Evolutionary conservation across 2,329 filamentous ascomycete species (phyloP), one percentile per base, ranked within the genome.

Genomic region (Paracamarosporium sp.): DNA sequence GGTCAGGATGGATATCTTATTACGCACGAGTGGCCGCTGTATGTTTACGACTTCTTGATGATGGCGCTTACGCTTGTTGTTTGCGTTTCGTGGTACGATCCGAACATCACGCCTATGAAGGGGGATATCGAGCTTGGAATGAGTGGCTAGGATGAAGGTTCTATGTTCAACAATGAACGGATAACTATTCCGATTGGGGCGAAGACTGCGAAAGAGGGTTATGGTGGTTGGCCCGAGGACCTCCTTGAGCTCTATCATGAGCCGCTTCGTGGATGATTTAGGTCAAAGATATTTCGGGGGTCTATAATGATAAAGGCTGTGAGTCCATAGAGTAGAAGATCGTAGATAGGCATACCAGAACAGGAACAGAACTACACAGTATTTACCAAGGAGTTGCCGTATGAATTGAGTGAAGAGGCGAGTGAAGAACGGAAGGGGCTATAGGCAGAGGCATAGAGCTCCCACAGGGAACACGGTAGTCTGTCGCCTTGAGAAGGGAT

Each of bases 1-100:
- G 5, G 13, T 4, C 28, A 64, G 62, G 57, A 65, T n/a, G 62
- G 54, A 9, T 65, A 61, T 35, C 53, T 65, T 5, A 35, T 61
- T 4, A 50, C 25, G 15, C 52, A 65, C 40, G 62, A 65, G 35
- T 65, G 62, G 62, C 24, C 55, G 11, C 52, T 65, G 1, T 65
- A 65, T 36, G 11, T 63, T 9, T 65, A 62, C 55, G 62, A 65
- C 41, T 62, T 53, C 38, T n/a, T 63, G 8, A 53, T 52, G 28
- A 65, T 65, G 62, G 28, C 55, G 9, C 25, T 62, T 15, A 56
- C 57, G 9, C 51, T 64, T 17, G 36, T 46, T 12, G 36, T 60
- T 15, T 64, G 59, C 30, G 31, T 60, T 25, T 12, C 24, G n/a
- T 64, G 59, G 56, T 62, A 64, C 46, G 59, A 64, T 33, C 61